phyloP scores from a whole-genome alignment of 2,329 filamentous ascomycete genomes.

The Zymoseptoria ardabiliae region DNA sequence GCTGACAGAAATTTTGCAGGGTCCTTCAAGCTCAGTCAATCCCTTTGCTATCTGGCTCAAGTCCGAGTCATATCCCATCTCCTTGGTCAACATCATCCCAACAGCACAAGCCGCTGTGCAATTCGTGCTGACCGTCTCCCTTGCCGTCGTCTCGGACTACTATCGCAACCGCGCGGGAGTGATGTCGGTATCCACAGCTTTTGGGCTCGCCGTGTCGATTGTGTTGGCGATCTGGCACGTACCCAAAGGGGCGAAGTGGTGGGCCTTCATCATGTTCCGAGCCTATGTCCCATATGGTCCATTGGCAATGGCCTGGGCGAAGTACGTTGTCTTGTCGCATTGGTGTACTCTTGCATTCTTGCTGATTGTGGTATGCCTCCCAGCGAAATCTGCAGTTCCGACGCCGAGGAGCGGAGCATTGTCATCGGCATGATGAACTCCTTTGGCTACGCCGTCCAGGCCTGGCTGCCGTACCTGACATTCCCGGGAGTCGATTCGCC shows the following conservation, averaged over 20 bases:
- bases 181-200: slow-evolving; percentile 19
- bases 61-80: slow-evolving; percentile 38
- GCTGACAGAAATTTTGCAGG: slow-evolving; percentile 1
- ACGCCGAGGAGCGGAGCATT: slow-evolving; percentile 60
- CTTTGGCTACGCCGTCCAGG: slow-evolving; percentile 61
- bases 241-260: slow-evolving; percentile 28
- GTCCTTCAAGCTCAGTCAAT: slow-evolving; percentile 18
- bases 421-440: slow-evolving; percentile 62
- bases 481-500: slow-evolving; percentile 18
- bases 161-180: slow-evolving; percentile 14
- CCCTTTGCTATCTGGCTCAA: slow-evolving; percentile 25
- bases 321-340: slow-evolving; percentile 17
- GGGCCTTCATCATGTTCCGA: slow-evolving; percentile 27
- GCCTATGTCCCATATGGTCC: slow-evolving; percentile 28
- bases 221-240: slow-evolving; percentile 29
- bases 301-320: slow-evolving; percentile 38
- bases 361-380: slow-evolving; percentile 2
- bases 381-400: slow-evolving; percentile 45
- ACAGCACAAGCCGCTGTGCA: slow-evolving; percentile 47
- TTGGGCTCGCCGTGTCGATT: slow-evolving; percentile 18
- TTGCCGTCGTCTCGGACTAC: slow-evolving; percentile 37
- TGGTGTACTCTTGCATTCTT: not conserved
- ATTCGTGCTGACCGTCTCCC: slow-evolving; percentile 53
- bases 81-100: slow-evolving; percentile 51
- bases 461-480: slow-evolving; percentile 54